A percentile compares a stretch with the other conserved stretches of the same genome.
Evolutionary conservation across 129 eudicot species (phyloP).

Genomic region (Pittosporum tobira): DNA sequence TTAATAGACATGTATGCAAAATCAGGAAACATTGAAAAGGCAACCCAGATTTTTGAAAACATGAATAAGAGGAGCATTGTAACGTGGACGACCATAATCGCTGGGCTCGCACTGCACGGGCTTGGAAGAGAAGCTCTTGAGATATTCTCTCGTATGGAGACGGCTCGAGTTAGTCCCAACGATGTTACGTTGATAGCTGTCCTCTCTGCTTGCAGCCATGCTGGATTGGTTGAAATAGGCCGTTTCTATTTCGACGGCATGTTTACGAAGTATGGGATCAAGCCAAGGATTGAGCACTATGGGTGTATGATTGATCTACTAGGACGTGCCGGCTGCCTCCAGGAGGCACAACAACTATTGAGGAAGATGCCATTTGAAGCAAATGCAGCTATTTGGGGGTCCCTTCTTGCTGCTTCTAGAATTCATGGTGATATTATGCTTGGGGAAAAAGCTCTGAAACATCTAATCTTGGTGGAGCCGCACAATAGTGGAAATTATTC

Average conservation of each 20-base stretch:
- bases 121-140: slow-evolving; percentile 37
- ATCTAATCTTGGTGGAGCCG: slow-evolving; percentile 36
- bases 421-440: slow-evolving; percentile 26
- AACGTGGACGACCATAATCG: slow-evolving; percentile 38
- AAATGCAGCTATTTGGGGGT: slow-evolving; percentile 48
- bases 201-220: slow-evolving; percentile 46
- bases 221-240: slow-evolving; percentile 35
- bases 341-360: slow-evolving; percentile 33
- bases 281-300: slow-evolving; percentile 39
- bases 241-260: slow-evolving; percentile 33
- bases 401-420: slow-evolving; percentile 46
- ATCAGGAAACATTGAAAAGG: slow-evolving; percentile 33
- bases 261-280: slow-evolving; percentile 25
- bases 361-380: slow-evolving; percentile 40
- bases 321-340: slow-evolving; percentile 33
- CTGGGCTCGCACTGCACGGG: slow-evolving; percentile 39
- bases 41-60: slow-evolving; percentile 25
- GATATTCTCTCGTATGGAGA: slow-evolving; percentile 38
- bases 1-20: slow-evolving; percentile 55
- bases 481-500: slow-evolving; percentile 35
- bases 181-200: slow-evolving; percentile 39
- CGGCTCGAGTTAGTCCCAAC: slow-evolving; percentile 24
- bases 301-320: slow-evolving; percentile 45
- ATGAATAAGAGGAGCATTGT: slow-evolving; percentile 35
- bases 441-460: slow-evolving; percentile 28